Percentiles rank a stretch among this genome's conserved stretches.
Evolutionary conservation across 192 early-diverging fungal species (phyloP).

Genomic region (Backusella sp.): DNA sequence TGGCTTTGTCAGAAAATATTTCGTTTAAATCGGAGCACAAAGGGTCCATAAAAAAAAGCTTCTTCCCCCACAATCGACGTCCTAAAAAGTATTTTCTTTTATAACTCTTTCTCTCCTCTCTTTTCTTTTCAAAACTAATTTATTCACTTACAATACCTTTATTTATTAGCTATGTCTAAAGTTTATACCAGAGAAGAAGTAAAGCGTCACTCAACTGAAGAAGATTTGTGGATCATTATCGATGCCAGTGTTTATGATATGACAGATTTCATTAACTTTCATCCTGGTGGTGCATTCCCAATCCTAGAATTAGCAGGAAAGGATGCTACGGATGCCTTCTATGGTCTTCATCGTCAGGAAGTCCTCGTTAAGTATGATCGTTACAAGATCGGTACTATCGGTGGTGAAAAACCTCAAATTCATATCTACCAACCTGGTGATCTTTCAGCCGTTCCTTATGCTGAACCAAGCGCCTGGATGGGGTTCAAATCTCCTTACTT

Average conservation of each 20-base stretch:
- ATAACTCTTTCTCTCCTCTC: neutral
- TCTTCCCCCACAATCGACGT: neutral
- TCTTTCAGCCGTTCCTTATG: slow-evolving; percentile 63
- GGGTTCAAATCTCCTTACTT: slow-evolving; percentile 30
- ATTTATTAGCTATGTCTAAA: neutral
- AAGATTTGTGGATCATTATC: slow-evolving; percentile 59
- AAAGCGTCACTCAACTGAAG: slow-evolving; percentile 20
- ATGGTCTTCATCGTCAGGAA: slow-evolving; percentile 43
- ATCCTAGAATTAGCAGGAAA: slow-evolving; percentile 75
- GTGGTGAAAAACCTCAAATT: slow-evolving; percentile 34
- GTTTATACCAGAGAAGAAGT: slow-evolving; percentile 30
- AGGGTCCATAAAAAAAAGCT: neutral
- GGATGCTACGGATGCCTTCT: slow-evolving; percentile 63
- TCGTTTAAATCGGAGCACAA: neutral
- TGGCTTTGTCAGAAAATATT: slow-evolving; percentile 4
- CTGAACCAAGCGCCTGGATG: slow-evolving; percentile 68
- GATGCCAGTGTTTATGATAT: slow-evolving; percentile 60
- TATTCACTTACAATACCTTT: neutral
- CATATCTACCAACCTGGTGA: slow-evolving; percentile 60
- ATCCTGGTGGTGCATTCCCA: slow-evolving; percentile 57
- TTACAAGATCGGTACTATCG: slow-evolving; percentile 67
- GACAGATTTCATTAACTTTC: slow-evolving; percentile 52
- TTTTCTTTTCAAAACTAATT: neutral
- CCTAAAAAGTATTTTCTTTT: neutral
- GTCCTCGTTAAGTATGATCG: slow-evolving; percentile 66